These are phyloP conservation scores for Leishmania tarentolae DNA, from an alignment of 208 protist genomes.

Conservation along the genomic window DNA sequence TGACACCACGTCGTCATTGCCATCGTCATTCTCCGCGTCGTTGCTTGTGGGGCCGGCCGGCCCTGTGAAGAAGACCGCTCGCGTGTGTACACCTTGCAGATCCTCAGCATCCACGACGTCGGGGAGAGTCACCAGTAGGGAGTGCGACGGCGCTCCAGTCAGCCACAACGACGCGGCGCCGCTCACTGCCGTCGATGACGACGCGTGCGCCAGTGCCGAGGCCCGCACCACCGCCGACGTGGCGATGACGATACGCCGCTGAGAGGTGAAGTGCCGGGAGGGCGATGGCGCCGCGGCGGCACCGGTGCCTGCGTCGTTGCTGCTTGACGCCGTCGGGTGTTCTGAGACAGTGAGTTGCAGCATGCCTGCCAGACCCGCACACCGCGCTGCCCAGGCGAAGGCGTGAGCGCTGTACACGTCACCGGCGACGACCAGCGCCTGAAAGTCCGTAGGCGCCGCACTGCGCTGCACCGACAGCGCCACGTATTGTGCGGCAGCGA, in stretches of 20 bases:
- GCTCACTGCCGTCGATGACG: slow-evolving; percentile 19
- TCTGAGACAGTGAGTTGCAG: slow-evolving; percentile 47
- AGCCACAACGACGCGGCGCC: slow-evolving; percentile 54
- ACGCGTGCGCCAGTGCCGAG: slow-evolving; percentile 2
- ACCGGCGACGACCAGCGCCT: slow-evolving; percentile 65
- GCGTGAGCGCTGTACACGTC: slow-evolving; percentile 64
- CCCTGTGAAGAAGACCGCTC: slow-evolving; percentile 69
- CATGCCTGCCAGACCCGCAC: slow-evolving; percentile 45
- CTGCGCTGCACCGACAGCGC: slow-evolving; percentile 19
- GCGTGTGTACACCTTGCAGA: slow-evolving; percentile 70
- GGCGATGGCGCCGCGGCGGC: slow-evolving; percentile 12
- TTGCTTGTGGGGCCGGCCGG: slow-evolving; percentile 7
- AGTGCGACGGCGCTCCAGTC: slow-evolving; percentile 7
- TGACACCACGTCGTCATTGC: not conserved
- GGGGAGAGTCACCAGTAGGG: slow-evolving; percentile 75
- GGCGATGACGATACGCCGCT: slow-evolving; percentile 55
- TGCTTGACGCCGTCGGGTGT: not conserved
- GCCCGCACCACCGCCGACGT: slow-evolving; percentile 50
- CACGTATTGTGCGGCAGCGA: slow-evolving; percentile 61
- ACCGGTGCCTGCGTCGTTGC: no score
- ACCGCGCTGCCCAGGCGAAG: slow-evolving; percentile 80
- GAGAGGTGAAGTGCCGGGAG: slow-evolving; percentile 36
- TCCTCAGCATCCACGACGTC: slow-evolving; percentile 65
- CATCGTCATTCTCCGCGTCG: slow-evolving; percentile 14
- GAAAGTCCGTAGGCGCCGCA: slow-evolving; percentile 12